These are phyloP conservation scores for Calvatia gigantea DNA, from an alignment of 768 basidiomycete species.

Conservation along the genomic window DNA sequence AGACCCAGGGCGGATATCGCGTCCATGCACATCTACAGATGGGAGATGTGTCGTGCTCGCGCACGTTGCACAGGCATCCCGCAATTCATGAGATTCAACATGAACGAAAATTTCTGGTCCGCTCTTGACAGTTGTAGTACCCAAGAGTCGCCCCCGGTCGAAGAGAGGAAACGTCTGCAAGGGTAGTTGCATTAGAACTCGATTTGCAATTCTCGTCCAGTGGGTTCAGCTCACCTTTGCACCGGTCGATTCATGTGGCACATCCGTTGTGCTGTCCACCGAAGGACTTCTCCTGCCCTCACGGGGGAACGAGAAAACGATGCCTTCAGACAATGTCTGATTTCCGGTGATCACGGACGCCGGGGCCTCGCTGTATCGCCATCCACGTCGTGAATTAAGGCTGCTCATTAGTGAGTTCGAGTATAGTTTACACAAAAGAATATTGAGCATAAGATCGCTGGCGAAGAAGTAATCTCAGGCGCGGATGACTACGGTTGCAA, in stretches of 20 bases:
- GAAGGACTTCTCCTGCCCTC: not conserved
- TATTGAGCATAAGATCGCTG: not conserved
- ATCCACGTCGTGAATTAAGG: not conserved
- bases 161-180: not conserved
- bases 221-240: too few relatives aligned
- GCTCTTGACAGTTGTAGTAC: not conserved
- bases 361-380: not conserved
- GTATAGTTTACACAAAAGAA: slow-evolving; percentile 1
- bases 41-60: too few relatives aligned
- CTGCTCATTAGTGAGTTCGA: not conserved
- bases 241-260: too few relatives aligned
- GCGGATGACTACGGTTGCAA: not conserved
- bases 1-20: too few relatives aligned
- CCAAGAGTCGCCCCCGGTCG: not conserved
- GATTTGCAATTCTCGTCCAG: too few relatives aligned
- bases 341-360: not conserved
- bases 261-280: too few relatives aligned
- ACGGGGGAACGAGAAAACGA: not conserved
- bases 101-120: not conserved
- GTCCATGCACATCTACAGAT: too few relatives aligned
- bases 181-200: not conserved
- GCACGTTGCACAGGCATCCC: not conserved
- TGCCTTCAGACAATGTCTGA: not conserved
- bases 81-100: not conserved
- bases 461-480: not conserved